Base-by-base conservation (phyloP, 2,329 filamentous ascomycete genomes). In the Fusarium marasasianum region DNA sequence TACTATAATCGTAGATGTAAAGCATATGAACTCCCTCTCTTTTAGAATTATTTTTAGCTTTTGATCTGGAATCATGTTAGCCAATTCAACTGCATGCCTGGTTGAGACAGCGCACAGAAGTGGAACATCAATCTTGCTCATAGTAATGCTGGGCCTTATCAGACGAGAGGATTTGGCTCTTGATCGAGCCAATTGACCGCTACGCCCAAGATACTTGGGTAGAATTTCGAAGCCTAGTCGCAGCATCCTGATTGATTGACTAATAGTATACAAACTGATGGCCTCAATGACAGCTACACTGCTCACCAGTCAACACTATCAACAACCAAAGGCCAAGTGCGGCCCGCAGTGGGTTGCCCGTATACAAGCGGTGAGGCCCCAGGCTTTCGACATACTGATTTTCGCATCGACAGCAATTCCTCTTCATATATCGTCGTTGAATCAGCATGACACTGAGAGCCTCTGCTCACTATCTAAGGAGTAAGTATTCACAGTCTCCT, bases 261-360 rank as follows among this genome's bases (percentile, higher is more conserved):
- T 4, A 17, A 17, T 44, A 2, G 7, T 3, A 17, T 44, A 2
- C 14, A 9, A 5, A 11, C 41, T 7, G 15, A 44, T 17, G 9
- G 15, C n/a, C 41, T 43, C 3, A 4, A 24, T 2, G 5, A 17
- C 15, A 6, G 41, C n/a, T 44, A 44, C 9, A 44, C 3, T 44
- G n/a, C 7, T 40, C 10, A 38, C 7, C 37, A 20, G 11, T 38
- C 6, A 40, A 12, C 38, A 22, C 38, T 22, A 22, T 22, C 10
- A 9, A 22, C n/a, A 17, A 6, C n/a, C 14, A 44, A 44, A 44
- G 4, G 15, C 14, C n/a, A 44, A 44, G n/a, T 15, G 14, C 5
- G 4, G 3, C 41, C n/a, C n/a, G 14, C 15, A 6, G 3, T 44
- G 6, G n/a, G 14, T 3, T 35, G 1, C n/a, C 22, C 14, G 17